A percentile compares a stretch with the other conserved stretches of the same genome.
These are phyloP conservation scores for Fusarium odoratissimum DNA, from an alignment of 2,329 filamentous ascomycete genomes.

Conservation along the genomic window DNA sequence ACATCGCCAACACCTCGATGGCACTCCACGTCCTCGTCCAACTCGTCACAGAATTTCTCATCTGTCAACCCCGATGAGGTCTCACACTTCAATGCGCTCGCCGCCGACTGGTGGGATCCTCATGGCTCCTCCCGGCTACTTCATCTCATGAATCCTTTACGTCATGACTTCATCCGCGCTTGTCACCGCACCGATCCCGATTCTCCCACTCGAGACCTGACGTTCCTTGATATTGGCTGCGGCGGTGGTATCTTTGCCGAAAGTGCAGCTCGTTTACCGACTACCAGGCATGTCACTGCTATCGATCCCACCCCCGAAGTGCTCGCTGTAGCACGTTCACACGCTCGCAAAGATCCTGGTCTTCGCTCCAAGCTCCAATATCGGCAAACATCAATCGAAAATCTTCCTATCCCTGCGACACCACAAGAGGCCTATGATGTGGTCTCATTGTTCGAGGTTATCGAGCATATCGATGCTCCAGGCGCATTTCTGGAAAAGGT, in stretches of 20 bases:
- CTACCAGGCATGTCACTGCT: slow-evolving; percentile 74
- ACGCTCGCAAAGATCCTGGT: slow-evolving; percentile 79
- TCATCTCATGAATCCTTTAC: slow-evolving; percentile 97
- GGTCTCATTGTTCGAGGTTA: slow-evolving; percentile 90
- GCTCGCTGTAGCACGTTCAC: slow-evolving; percentile 77
- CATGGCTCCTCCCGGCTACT: slow-evolving; percentile 91
- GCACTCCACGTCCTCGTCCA: slow-evolving; percentile 36
- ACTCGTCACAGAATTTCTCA: slow-evolving; percentile 56
- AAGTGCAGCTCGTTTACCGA: slow-evolving; percentile 76
- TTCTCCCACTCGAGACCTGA: slow-evolving; percentile 57
- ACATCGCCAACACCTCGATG: slow-evolving; percentile 22
- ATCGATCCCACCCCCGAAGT: slow-evolving; percentile 83
- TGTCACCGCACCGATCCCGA: slow-evolving; percentile 71
- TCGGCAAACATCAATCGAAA: slow-evolving; percentile 80
- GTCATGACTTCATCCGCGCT: slow-evolving; percentile 87
- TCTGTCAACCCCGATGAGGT: slow-evolving; percentile 91
- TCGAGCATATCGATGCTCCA: slow-evolving; percentile 89
- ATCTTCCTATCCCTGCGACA: slow-evolving; percentile 60
- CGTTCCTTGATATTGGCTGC: slow-evolving; percentile 92
- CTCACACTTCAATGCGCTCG: slow-evolving; percentile 93
- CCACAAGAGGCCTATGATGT: slow-evolving; percentile 73
- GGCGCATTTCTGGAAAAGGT: slow-evolving; percentile 78
- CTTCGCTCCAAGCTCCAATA: slow-evolving; percentile 76
- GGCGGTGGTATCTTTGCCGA: slow-evolving; percentile 98
- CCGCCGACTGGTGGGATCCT: slow-evolving; percentile 96